Percentiles rank a stretch among this genome's conserved stretches.
Evolutionary conservation across 2,329 filamentous ascomycete species (phyloP).

Genomic region (Claviceps lovelessii): DNA sequence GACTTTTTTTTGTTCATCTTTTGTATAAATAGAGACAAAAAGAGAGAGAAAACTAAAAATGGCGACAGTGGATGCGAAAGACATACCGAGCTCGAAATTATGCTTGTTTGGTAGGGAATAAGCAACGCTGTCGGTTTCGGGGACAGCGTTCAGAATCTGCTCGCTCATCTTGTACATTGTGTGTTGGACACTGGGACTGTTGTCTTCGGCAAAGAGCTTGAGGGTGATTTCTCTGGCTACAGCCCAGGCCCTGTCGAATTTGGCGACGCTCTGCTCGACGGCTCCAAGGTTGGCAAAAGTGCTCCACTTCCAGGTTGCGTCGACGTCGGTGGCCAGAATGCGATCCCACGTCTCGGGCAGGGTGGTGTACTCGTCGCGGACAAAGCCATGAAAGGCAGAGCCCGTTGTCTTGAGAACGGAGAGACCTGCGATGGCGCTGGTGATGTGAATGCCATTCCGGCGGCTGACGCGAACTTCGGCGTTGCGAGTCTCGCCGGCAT

Average conservation of each 20-base stretch:
- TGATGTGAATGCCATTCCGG: slow-evolving; percentile 56
- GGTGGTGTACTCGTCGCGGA: slow-evolving; percentile 86
- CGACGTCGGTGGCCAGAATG: slow-evolving; percentile 86
- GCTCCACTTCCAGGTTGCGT: slow-evolving; percentile 77
- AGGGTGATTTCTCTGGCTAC: slow-evolving; percentile 74
- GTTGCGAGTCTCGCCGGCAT: slow-evolving; percentile 75
- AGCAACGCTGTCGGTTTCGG: slow-evolving; percentile 56
- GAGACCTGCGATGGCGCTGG: slow-evolving; percentile 65
- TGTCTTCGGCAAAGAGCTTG: slow-evolving; percentile 76
- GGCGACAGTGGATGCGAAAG: not conserved
- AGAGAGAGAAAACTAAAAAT: not conserved
- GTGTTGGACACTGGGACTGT: slow-evolving; percentile 84
- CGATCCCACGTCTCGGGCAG: slow-evolving; percentile 86
- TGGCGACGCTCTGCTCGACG: slow-evolving; percentile 46
- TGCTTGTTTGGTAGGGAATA: slow-evolving; percentile 95
- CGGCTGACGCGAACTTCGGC: slow-evolving; percentile 60
- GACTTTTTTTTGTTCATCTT: no score
- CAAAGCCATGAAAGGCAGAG: slow-evolving; percentile 88
- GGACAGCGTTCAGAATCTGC: slow-evolving; percentile 63
- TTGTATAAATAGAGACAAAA: no score
- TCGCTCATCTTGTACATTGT: slow-evolving; percentile 99
- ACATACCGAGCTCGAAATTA: slow-evolving; percentile 87
- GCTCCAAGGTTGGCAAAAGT: slow-evolving; percentile 50
- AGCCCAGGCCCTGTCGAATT: slow-evolving; percentile 69
- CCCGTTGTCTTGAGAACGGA: slow-evolving; percentile 93